Base-by-base conservation (phyloP, 768 basidiomycete species). In the Xerocomellus dryophilus region DNA sequence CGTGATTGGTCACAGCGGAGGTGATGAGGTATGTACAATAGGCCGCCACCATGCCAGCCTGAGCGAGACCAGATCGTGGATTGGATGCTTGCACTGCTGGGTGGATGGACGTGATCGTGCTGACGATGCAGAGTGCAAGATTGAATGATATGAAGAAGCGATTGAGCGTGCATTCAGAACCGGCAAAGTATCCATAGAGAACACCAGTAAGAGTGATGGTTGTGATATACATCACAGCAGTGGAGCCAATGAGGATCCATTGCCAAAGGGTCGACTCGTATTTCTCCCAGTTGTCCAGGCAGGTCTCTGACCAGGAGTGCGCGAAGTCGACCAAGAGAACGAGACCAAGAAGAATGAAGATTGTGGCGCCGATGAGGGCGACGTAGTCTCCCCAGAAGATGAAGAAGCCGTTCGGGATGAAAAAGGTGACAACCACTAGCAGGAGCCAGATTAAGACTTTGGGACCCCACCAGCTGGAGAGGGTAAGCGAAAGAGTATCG, bases 301-400 rank as follows among this genome's bases (percentile, higher is more conserved):
- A 98, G 7, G 85, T 95, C 73, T 99, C 97, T 15, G 93, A 93
- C 95, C 95, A 98, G 6, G 92, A 89, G 68, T 99, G 97, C 2
- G 97, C 97, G 65, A 98, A 98, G 76, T 99, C 97, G 71, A 99
- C 89, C 53, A 99, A 85, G 41, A 99, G 86, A 53, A 99, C 92
- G 27, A 99, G 86, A 43, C 97, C 97, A 59, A 99, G 87, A 32
- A 98, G 85, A 68, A 99, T 98, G 76, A 99, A 99, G 56, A 94
- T 69, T 7, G 89, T 92, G 1, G 96, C 92, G 35, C 97, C 97
- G 51, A 98, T 84, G 40, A 97, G 81, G 21, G 95, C 82, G 56
- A 93, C 73, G 65, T 97, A 96, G 61, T 95, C 93, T 32, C 94
- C 95, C 89, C 93, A 98, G 70, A 97, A 91, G 75, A 98, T 94